Evolutionary conservation across 225 moss, liverwort and hornwort genomes (phyloP).

Genomic region (Takakia lepidozioides): DNA sequence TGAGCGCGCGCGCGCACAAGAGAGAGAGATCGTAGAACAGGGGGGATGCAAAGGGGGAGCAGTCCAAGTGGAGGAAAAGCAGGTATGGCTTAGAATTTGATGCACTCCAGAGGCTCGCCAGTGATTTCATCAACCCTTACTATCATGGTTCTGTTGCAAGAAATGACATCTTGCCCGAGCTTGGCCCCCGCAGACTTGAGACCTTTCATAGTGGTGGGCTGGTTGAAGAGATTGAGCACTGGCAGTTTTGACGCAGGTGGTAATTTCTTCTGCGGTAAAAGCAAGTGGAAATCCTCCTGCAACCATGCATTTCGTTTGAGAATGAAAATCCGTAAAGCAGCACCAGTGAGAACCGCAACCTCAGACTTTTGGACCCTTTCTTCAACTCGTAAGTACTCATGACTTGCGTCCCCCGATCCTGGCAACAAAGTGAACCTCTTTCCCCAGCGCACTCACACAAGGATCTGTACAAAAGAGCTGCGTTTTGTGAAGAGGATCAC

Average conservation of each 20-base stretch:
- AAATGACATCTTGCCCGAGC: conserved; percentile 75
- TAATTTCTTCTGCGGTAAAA: conserved; percentile 56
- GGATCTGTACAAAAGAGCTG: too few species aligned
- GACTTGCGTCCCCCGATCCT: too few species aligned
- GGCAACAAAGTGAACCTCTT: too few species aligned
- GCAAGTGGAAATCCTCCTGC: conserved; percentile 49
- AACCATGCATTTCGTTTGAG: too few species aligned
- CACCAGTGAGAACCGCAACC: too few species aligned
- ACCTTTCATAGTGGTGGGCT: conserved; percentile 60
- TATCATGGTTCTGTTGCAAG: conserved; percentile 39
- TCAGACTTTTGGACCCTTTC: too few species aligned
- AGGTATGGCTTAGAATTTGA: conserved; percentile 34
- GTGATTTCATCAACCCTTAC: conserved; percentile 59
- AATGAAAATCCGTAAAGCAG: too few species aligned
- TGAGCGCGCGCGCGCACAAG: too few species aligned
- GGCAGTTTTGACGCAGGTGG: conserved; percentile 75
- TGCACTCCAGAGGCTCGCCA: conserved; percentile 69
- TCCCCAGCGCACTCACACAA: too few species aligned
- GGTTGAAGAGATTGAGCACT: conserved; percentile 91
- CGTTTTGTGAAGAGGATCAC: too few species aligned
- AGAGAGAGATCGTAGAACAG: too few species aligned
- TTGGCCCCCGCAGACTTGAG: conserved; percentile 86
- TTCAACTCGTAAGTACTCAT: too few species aligned
- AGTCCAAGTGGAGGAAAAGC: conserved; percentile 1
- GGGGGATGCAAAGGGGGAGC: conserved; percentile 1